phyloP scores from a whole-genome alignment of 768 basidiomycete species.

The Rhizopogon roseolus region DNA sequence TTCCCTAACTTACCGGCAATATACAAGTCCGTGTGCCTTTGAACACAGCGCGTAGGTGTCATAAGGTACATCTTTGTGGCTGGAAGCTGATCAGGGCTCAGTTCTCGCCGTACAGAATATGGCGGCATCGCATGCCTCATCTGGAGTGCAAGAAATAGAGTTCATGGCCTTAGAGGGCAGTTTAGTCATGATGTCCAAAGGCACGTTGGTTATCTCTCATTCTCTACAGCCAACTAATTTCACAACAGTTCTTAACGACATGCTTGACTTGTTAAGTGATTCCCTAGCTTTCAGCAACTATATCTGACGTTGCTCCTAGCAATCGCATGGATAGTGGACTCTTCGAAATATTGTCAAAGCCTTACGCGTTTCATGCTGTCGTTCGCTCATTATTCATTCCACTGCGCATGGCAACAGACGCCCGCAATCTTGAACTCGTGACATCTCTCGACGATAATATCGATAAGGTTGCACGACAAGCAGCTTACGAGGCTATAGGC shows the following conservation, averaged over 20 bases:
- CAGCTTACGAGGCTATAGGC: slow-evolving; percentile 57
- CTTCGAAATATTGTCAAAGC: slow-evolving; percentile 65
- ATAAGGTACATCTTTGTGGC: neutral
- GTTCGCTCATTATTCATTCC: slow-evolving; percentile 72
- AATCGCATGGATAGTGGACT: slow-evolving; percentile 85
- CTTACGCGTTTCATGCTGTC: slow-evolving; percentile 74
- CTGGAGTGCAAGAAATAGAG: slow-evolving; percentile 78
- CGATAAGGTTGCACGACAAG: slow-evolving; percentile 58
- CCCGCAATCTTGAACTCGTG: slow-evolving; percentile 60
- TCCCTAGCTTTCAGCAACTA: neutral
- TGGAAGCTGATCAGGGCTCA: slow-evolving; percentile 8
- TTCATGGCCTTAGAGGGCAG: slow-evolving; percentile 82
- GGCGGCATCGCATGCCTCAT: slow-evolving; percentile 71
- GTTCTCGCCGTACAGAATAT: slow-evolving; percentile 90
- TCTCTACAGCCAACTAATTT: slow-evolving; percentile 4
- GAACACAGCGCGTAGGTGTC: slow-evolving; percentile 57
- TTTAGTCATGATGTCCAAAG: slow-evolving; percentile 86
- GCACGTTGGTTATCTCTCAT: slow-evolving; percentile 25
- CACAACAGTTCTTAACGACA: slow-evolving; percentile 66
- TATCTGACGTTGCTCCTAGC: slow-evolving; percentile 27
- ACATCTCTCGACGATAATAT: slow-evolving; percentile 66
- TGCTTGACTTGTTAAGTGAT: slow-evolving; percentile 66
- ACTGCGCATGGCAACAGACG: slow-evolving; percentile 61
- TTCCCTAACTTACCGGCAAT: slow-evolving; percentile 13
- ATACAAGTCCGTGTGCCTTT: slow-evolving; percentile 75